Conservation (phyloP, 768 basidiomycete species). For the Pulveroboletus sp. region DNA sequence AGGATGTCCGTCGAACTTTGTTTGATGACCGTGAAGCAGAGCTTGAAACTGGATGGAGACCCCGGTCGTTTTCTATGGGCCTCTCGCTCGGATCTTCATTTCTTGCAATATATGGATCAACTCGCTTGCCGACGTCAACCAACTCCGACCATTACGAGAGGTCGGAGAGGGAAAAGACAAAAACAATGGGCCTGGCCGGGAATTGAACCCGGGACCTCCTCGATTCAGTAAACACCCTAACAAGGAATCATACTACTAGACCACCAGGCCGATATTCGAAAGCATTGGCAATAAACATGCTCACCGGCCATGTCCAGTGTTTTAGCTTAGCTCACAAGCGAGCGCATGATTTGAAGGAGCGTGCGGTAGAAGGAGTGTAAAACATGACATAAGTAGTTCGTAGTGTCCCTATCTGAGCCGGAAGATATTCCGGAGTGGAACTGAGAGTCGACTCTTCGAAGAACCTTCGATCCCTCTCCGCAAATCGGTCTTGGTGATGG, state of each 20-base stretch:
- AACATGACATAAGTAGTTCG: background rate
- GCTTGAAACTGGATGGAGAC: background rate
- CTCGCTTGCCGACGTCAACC: background rate
- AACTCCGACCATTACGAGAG: constrained; percentile 1
- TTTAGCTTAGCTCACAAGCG: background rate
- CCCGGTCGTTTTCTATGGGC: no score
- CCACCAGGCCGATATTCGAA: constrained; percentile 41
- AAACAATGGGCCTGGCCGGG: constrained; percentile 44
- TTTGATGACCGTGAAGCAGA: background rate
- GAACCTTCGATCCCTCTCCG: constrained; percentile 25
- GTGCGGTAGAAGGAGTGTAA: constrained; percentile 8
- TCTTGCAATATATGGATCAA: background rate
- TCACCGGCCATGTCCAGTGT: background rate
- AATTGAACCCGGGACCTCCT: constrained; percentile 62
- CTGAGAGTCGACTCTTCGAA: constrained; percentile 24
- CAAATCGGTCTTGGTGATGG: constrained; percentile 13
- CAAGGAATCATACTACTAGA: constrained; percentile 67
- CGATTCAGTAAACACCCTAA: constrained; percentile 44
- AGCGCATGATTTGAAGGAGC: constrained; percentile 5
- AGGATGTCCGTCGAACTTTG: background rate
- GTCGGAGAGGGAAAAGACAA: background rate
- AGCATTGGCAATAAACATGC: accelerated
- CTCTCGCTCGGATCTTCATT: background rate
- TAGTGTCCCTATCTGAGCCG: constrained; percentile 22
- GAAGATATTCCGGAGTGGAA: constrained; percentile 30